Evolutionary conservation across 192 early-diverging fungal species (phyloP).

Genomic region (Umbelopsis sp.): DNA sequence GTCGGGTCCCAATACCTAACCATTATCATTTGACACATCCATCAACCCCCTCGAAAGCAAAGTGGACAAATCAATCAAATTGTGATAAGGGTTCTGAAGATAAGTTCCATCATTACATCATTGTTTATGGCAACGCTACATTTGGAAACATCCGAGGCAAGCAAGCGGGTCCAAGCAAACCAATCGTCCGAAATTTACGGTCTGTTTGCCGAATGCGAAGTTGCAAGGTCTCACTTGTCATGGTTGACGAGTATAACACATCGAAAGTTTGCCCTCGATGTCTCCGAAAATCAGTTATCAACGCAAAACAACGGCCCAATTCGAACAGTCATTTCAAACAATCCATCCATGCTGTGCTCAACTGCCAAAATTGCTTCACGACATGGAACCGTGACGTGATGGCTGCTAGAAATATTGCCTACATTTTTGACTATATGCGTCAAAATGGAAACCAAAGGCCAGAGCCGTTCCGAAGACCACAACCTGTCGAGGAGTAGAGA

Average conservation of each 20-base stretch:
- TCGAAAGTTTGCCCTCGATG: background rate
- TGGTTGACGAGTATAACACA: background rate
- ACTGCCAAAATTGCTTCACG: no score
- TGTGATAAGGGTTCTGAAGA: background rate
- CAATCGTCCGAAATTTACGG: background rate
- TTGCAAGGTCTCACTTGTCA: background rate
- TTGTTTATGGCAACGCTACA: background rate
- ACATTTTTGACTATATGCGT: no score
- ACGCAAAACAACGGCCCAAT: background rate
- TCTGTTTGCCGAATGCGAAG: background rate
- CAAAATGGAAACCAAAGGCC: no score
- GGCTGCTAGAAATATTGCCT: no score
- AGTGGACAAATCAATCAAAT: background rate
- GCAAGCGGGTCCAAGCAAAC: background rate
- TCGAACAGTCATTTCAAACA: background rate
- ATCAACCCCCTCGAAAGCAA: background rate
- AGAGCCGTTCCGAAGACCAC: no score
- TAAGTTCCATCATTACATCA: background rate
- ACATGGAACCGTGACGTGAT: no score
- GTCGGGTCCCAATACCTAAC: background rate
- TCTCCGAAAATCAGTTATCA: background rate
- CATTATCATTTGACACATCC: background rate
- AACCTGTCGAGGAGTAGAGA: no score
- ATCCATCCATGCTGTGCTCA: background rate
- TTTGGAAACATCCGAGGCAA: background rate